phyloP scores from a whole-genome alignment of 202 grass and related monocot species.

The Hordeum pubiflorum region DNA sequence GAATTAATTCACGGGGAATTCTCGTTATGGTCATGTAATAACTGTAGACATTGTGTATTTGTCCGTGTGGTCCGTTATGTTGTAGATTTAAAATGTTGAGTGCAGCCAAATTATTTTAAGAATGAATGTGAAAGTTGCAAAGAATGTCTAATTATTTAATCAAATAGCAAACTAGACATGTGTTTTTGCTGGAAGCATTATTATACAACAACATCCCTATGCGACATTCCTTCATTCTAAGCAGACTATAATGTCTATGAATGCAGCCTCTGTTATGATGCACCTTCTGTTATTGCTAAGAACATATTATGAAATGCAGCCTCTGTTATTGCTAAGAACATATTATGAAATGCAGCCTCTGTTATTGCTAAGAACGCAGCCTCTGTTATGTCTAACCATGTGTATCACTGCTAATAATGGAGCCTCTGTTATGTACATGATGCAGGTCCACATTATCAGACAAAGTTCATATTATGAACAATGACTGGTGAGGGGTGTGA shows the following conservation, averaged over 20 bases:
- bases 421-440: neutral
- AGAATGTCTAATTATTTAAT: neutral
- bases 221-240: neutral
- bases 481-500: slow-evolving; percentile 20
- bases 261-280: neutral
- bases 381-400: neutral
- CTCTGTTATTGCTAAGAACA: neutral
- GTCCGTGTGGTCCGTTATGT: neutral
- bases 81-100: neutral
- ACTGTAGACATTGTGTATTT: neutral
- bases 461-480: slow-evolving; percentile 46
- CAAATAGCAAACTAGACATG: neutral
- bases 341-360: neutral
- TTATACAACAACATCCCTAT: neutral
- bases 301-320: neutral
- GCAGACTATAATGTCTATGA: neutral
- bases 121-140: neutral
- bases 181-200: neutral
- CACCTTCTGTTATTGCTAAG: too few relatives aligned
- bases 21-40: neutral
- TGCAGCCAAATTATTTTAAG: neutral
- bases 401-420: neutral
- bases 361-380: neutral
- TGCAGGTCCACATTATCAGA: slow-evolving; percentile 69
- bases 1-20: neutral